phyloP scores from a whole-genome alignment of 768 basidiomycete genomes.

The Serendipita sp. region DNA sequence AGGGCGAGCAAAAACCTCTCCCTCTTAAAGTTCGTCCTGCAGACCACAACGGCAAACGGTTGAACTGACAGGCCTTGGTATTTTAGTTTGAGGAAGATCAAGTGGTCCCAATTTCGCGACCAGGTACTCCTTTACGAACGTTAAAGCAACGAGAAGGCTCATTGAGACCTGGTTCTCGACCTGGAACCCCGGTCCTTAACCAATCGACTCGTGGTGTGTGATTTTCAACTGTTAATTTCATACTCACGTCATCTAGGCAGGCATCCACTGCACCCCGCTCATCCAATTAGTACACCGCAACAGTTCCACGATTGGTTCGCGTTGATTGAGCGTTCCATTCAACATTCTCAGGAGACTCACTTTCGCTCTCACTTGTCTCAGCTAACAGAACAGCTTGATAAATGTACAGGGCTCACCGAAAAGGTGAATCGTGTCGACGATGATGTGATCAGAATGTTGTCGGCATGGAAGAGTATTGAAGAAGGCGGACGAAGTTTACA shows the following conservation, averaged over 20 bases:
- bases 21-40: constrained; percentile 50
- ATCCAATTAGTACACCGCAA: constrained; percentile 76
- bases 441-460: constrained; percentile 67
- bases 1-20: constrained; percentile 42
- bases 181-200: constrained; percentile 11
- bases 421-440: constrained; percentile 55
- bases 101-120: not conserved
- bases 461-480: constrained; percentile 75
- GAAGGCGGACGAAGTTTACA: constrained; percentile 84
- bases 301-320: constrained; percentile 97
- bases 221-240: not conserved
- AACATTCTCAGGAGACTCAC: constrained; percentile 85
- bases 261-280: constrained; percentile 51
- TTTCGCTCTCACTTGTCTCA: constrained; percentile 73
- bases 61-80: not conserved
- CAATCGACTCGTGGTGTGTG: not conserved
- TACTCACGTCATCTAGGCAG: not conserved
- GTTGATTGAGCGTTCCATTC: constrained; percentile 73
- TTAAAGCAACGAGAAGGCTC: constrained; percentile 16
- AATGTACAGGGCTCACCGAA: constrained; percentile 59
- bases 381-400: constrained; percentile 57
- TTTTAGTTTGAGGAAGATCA: constrained; percentile 9
- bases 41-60: no score
- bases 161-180: constrained; percentile 12
- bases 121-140: constrained; percentile 7